These are phyloP conservation scores for Penicillium soppii DNA, from an alignment of 495 filamentous ascomycete genomes.

Conservation along the genomic window DNA sequence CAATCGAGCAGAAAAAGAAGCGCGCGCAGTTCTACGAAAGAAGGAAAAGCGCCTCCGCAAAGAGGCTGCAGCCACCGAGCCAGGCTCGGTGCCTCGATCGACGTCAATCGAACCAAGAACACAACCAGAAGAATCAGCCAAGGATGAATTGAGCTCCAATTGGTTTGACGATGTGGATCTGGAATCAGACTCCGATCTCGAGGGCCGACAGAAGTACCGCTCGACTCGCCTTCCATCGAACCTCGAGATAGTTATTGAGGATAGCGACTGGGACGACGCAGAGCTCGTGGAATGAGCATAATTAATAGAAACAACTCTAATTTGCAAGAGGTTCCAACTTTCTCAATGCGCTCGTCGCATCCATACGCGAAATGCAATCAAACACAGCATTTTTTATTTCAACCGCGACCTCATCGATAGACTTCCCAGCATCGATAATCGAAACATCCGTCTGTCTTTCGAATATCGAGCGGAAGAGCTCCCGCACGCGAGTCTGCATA, in stretches of 20 bases:
- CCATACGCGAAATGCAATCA: constrained; percentile 40
- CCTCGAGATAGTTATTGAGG: constrained; percentile 54
- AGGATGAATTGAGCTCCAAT: constrained; percentile 38
- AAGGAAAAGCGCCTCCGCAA: constrained; percentile 31
- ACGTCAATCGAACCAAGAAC: background rate
- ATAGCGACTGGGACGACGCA: constrained; percentile 59
- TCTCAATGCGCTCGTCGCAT: constrained; percentile 37
- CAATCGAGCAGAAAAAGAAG: constrained; percentile 61
- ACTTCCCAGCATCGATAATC: constrained; percentile 51
- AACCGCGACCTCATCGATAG: constrained; percentile 56
- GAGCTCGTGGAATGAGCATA: constrained; percentile 45
- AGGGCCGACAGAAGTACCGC: constrained; percentile 9
- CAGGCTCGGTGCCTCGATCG: background rate
- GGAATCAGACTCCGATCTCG: constrained; percentile 37
- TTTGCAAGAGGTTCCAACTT: constrained; percentile 41
- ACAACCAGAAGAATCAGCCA: constrained; percentile 12
- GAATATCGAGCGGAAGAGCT: constrained; percentile 60
- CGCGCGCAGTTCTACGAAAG: constrained; percentile 62
- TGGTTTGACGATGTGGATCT: constrained; percentile 34
- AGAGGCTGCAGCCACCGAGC: constrained; percentile 3
- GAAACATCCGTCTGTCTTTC: constrained; percentile 37
- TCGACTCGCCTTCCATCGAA: constrained; percentile 16
- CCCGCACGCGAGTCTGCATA: constrained; percentile 78
- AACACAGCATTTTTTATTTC: constrained; percentile 58
- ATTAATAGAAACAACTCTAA: background rate